Percentiles rank a stretch among this genome's conserved stretches.
Conservation (phyloP, 805 yeast genomes). For the Lipomyces orientalis region DNA sequence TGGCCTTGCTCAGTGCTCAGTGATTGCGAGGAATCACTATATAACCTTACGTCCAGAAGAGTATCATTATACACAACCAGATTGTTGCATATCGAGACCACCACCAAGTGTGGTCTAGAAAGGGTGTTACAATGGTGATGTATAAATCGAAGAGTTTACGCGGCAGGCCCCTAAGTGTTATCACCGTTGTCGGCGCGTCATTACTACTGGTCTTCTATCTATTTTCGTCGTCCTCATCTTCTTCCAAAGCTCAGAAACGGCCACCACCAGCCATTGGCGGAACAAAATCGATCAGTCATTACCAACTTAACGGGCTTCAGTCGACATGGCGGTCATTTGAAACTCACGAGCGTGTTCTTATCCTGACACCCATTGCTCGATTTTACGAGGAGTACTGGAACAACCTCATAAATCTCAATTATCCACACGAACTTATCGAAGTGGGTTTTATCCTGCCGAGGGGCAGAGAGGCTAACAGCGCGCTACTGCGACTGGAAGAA, state of each 20-base stretch:
- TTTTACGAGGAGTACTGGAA: conserved; percentile 89
- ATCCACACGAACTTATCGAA: conserved; percentile 84
- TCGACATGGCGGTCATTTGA: conserved; percentile 73
- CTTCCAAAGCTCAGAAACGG: conserved; percentile 9
- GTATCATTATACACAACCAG: neutral
- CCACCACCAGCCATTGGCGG: conserved; percentile 35
- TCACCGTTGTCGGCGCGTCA: conserved; percentile 17
- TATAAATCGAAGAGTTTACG: conserved; percentile 20
- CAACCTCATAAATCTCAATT: conserved; percentile 72
- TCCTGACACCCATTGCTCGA: conserved; percentile 87
- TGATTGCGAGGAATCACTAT: neutral
- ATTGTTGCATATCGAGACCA: neutral
- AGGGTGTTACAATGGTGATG: conserved; percentile 7
- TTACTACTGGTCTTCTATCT: conserved; percentile 23
- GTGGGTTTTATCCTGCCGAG: conserved; percentile 93
- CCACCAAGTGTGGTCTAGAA: neutral
- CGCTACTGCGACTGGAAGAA: conserved; percentile 70
- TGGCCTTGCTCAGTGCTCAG: neutral
- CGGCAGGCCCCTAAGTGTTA: conserved; percentile 12
- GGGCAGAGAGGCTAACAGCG: conserved; percentile 77
- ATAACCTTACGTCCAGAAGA: neutral
- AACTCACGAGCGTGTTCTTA: conserved; percentile 80
- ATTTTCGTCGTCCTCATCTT: conserved; percentile 9
- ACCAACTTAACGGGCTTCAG: conserved; percentile 78
- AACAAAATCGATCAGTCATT: conserved; percentile 52